Base-by-base conservation (phyloP, 352 stramenopile genomes). In the Halophytophthora polymorphica region DNA sequence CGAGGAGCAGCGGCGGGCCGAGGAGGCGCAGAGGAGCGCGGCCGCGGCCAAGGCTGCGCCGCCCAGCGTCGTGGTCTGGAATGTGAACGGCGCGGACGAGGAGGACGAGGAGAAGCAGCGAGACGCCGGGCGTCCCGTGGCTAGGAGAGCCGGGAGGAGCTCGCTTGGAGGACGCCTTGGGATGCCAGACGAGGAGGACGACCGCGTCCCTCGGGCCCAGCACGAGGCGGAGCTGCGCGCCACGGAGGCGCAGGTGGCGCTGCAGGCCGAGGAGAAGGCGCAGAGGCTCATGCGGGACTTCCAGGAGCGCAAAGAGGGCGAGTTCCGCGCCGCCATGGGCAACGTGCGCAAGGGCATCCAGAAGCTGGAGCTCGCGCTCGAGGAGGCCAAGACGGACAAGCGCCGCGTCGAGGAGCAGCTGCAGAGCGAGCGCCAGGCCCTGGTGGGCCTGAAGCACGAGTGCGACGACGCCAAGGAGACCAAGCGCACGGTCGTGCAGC, bases 301-400 rank as follows among this genome's bases (percentile, higher is more conserved):
- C 12, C 68, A 88, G 53, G 62, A 76, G 17, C 61, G 66, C 12
- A 90, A 90, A 45, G 77, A 88, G 36, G 61, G 58, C 22, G 80
- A 90, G 45, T 74, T 88, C 34, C 71, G 75, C 1, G 68, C 71
- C 21, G 80, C 75, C 1, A 88, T 90, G 77, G 75, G 83, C 3
- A 90, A 84, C 36, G 71, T 90, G 29, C 66, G 80, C 11, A 86
- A 80, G 41, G 77, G 77, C 0, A 88, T 88, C 45, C 77, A 84
- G 17, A 90, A 88, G 47, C 58, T 90, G 14, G 80, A 88, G 34
- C 22, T 62, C 0, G 67, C 66, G 3, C 50, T 86, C 0, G 69
- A 88, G 1, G 56, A 77, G 10, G 55, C 77, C 15, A 75, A 65
- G 37, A 63, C 41, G 10, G 67, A 87, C 4, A 79, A 71, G 39